These are phyloP conservation scores for Paecilomyces dactylethromorphus DNA, from an alignment of 2,329 filamentous ascomycete genomes.

Conservation along the genomic window DNA sequence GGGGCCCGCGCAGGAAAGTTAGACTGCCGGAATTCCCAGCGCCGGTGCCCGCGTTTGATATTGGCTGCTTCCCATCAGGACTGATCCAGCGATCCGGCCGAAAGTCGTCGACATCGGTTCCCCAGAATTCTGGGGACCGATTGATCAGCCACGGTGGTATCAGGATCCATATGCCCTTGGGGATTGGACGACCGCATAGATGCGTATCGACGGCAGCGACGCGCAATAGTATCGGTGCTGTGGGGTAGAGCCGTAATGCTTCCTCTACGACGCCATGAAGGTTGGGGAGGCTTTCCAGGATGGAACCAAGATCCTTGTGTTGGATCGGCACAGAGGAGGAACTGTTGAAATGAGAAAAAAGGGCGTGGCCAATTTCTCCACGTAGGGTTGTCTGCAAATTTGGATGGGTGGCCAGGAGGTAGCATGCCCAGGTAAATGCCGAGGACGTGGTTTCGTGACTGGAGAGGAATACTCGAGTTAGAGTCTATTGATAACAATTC, in stretches of 20 bases:
- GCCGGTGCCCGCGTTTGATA: no score
- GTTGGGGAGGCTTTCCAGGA: slow-evolving; percentile 61
- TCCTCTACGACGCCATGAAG: slow-evolving; percentile 73
- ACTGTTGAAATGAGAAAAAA: slow-evolving; percentile 27
- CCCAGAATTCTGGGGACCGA: slow-evolving; percentile 64
- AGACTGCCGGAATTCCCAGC: slow-evolving; percentile 22
- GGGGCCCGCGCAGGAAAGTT: slow-evolving; percentile 67
- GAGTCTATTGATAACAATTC: no score
- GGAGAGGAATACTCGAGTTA: no score
- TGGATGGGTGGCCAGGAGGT: slow-evolving; percentile 46
- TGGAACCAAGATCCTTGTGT: slow-evolving; percentile 31
- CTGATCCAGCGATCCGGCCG: slow-evolving; percentile 69
- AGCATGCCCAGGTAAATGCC: slow-evolving; percentile 49
- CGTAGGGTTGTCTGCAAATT: slow-evolving; percentile 44
- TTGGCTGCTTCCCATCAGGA: slow-evolving; percentile 44
- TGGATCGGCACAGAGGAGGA: slow-evolving; percentile 17
- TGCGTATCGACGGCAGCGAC: slow-evolving; percentile 38
- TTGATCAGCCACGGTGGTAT: slow-evolving; percentile 66
- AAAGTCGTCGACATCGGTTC: slow-evolving; percentile 63
- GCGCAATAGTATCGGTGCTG: slow-evolving; percentile 34
- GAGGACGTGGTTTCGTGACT: slow-evolving; percentile 50
- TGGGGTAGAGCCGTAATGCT: slow-evolving; percentile 48
- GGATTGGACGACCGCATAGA: slow-evolving; percentile 60
- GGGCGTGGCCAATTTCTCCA: slow-evolving; percentile 42
- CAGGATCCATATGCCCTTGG: slow-evolving; percentile 63